Conservation (phyloP, 1,284 basidiomycete genomes). For the Mycocalia duriaeana region DNA sequence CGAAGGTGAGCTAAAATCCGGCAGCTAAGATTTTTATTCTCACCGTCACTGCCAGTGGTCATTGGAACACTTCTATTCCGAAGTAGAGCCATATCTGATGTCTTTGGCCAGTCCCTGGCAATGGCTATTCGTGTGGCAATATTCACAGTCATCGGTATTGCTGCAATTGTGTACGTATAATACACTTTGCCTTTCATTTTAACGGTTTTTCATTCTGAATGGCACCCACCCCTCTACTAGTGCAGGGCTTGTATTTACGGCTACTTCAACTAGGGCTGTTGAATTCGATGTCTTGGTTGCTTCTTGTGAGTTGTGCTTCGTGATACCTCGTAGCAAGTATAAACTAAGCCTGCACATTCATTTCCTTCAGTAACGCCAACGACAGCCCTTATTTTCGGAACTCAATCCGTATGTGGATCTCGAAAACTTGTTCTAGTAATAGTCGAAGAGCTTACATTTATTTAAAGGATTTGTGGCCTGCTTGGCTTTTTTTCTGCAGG, state of each 20-base stretch:
- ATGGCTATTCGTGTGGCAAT: slow-evolving; percentile 22
- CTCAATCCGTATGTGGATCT: slow-evolving; percentile 14
- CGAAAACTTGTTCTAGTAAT: too few relatives aligned
- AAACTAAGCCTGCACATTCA: too few relatives aligned
- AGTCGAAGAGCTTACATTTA: too few relatives aligned
- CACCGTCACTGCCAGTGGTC: slow-evolving; percentile 14
- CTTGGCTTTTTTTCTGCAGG: too few relatives aligned
- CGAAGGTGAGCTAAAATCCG: too few relatives aligned
- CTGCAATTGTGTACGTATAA: slow-evolving; percentile 21
- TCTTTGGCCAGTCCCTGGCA: slow-evolving; percentile 18
- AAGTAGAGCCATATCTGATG: slow-evolving; percentile 15
- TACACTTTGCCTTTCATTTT: neutral
- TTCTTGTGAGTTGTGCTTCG: slow-evolving; percentile 17
- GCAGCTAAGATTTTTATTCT: too few relatives aligned
- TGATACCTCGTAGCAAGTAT: too few relatives aligned
- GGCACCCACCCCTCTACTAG: slow-evolving; percentile 9
- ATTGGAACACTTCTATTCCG: slow-evolving; percentile 20
- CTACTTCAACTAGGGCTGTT: slow-evolving; percentile 16
- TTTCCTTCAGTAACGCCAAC: slow-evolving; percentile 20
- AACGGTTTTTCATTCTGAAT: neutral
- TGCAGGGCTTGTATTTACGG: slow-evolving; percentile 18
- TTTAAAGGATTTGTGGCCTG: too few relatives aligned
- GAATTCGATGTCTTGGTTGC: slow-evolving; percentile 22
- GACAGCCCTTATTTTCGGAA: slow-evolving; percentile 24
- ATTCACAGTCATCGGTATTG: slow-evolving; percentile 18